Conservation (phyloP, 805 yeast genomes). For the Metschnikowia bowlesiae region DNA sequence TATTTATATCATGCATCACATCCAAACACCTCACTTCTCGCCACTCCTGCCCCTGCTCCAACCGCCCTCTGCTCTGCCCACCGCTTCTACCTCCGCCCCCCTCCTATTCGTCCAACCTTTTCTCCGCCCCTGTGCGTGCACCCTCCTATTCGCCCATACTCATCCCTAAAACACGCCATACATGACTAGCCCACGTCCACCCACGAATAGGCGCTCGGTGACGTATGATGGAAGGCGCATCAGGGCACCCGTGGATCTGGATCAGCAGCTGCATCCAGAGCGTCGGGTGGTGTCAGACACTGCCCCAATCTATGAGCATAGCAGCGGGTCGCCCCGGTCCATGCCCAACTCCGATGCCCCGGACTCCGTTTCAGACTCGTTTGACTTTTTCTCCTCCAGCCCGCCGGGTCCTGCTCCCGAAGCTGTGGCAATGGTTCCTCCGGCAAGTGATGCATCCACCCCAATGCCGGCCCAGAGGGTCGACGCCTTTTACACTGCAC, state of each 20-base stretch:
- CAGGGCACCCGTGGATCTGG: constrained; percentile 11
- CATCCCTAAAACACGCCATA: too few species aligned
- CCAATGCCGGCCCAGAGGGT: not conserved
- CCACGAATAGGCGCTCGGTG: constrained; percentile 14
- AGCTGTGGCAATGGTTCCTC: not conserved
- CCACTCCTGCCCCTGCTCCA: too few species aligned
- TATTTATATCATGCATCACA: not conserved
- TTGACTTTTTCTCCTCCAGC: constrained; percentile 7
- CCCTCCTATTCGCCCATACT: not conserved
- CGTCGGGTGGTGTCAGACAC: not conserved
- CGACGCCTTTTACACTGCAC: not conserved
- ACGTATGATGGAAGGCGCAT: constrained; percentile 23
- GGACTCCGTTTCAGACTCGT: constrained; percentile 6
- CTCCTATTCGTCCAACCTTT: too few species aligned
- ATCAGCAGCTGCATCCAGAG: not conserved
- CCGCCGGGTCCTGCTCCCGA: not conserved
- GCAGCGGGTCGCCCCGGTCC: constrained; percentile 7
- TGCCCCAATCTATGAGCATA: constrained; percentile 1
- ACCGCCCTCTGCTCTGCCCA: too few species aligned
- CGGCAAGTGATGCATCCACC: not conserved
- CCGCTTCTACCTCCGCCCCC: too few species aligned
- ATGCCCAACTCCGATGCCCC: not conserved
- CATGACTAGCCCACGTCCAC: not conserved
- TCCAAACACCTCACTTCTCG: not conserved
- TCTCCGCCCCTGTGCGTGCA: not conserved